These are phyloP conservation scores for Rhynchospora pubera DNA, from an alignment of 176 grass and related monocot genomes.

Conservation along the genomic window DNA sequence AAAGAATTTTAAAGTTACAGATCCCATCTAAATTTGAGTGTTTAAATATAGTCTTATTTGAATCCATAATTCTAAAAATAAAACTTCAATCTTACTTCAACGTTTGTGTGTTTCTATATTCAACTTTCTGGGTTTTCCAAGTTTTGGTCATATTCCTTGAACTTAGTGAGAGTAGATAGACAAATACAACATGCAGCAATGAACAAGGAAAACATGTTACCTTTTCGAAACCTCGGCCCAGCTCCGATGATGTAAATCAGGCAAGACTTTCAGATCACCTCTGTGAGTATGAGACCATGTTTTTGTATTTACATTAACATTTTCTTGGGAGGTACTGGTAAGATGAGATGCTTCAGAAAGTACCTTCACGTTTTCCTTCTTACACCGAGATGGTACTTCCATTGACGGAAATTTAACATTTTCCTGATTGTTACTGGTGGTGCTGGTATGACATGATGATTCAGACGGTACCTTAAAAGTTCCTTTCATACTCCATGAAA, in stretches of 20 bases:
- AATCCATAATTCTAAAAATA: background rate
- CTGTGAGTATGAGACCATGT: background rate
- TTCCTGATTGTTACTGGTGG: conserved; percentile 11
- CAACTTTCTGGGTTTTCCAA: background rate
- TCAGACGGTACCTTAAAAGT: background rate
- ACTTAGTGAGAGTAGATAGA: background rate
- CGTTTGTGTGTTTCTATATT: background rate
- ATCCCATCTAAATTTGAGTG: background rate
- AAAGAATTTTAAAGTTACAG: background rate
- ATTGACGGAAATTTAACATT: background rate
- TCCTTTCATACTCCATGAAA: background rate
- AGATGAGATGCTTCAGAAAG: background rate
- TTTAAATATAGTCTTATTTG: background rate
- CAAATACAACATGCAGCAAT: background rate
- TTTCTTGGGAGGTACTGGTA: background rate
- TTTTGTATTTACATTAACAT: background rate
- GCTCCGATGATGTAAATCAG: background rate
- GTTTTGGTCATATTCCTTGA: background rate
- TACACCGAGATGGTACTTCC: conserved; percentile 8
- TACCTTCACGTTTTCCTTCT: background rate
- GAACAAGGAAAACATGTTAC: background rate
- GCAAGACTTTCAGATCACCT: background rate
- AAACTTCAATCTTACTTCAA: background rate
- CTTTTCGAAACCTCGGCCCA: background rate
- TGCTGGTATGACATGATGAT: background rate